phyloP scores from a whole-genome alignment of 495 filamentous ascomycete species.

The Lepidopterella palustris region DNA sequence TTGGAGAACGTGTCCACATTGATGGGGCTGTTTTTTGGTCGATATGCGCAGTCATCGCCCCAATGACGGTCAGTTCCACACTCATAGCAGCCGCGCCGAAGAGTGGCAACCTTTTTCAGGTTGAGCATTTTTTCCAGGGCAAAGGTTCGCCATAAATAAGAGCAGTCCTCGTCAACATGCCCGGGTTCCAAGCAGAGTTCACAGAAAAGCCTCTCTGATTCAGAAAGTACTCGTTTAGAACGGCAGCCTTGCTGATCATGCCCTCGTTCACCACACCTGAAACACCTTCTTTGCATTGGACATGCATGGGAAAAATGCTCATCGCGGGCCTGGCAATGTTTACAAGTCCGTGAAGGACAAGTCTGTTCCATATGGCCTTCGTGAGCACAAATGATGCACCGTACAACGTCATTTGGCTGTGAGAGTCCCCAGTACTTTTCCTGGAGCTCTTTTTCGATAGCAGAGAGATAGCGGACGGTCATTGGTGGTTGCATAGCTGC shows the following conservation, averaged over 20 bases:
- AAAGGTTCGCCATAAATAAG: constrained; percentile 8
- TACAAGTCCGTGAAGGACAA: constrained; percentile 1
- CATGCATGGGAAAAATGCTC: constrained; percentile 8
- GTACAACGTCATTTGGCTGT: not conserved
- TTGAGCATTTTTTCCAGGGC: not conserved
- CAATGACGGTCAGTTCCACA: constrained; percentile 3
- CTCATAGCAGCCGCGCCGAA: constrained; percentile 3
- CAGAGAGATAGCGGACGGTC: not conserved
- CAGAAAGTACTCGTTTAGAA: not conserved
- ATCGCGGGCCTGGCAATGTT: not conserved
- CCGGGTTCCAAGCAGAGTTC: constrained; percentile 6
- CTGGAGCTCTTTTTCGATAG: not conserved
- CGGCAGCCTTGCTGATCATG: not conserved
- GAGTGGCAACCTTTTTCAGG: not conserved
- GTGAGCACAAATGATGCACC: not conserved
- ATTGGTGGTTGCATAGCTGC: not conserved
- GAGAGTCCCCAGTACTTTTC: not conserved
- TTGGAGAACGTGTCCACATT: not conserved
- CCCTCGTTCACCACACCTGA: constrained; percentile 4
- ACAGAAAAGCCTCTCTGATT: not conserved
- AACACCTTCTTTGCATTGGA: not conserved
- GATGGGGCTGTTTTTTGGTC: not conserved
- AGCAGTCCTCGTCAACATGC: constrained; percentile 7
- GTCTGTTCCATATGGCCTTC: not conserved
- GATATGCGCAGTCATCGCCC: constrained; percentile 6